Percentiles rank a stretch among this genome's conserved stretches.
phyloP scores from a whole-genome alignment of 2,329 filamentous ascomycete genomes.

The Dryadomyces quercus-mongolicae region DNA sequence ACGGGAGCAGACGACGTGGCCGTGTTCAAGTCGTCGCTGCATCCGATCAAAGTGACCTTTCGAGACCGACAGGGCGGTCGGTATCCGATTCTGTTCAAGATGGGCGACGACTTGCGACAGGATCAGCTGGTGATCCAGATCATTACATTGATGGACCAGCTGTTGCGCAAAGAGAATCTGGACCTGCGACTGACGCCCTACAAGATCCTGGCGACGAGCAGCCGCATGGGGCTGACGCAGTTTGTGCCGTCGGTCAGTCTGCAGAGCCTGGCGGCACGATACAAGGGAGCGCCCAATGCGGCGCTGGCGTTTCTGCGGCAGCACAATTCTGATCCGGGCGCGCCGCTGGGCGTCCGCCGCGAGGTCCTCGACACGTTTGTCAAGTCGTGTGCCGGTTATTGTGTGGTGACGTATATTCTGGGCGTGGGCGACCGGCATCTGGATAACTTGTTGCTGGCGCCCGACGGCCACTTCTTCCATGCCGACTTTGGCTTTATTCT shows the following conservation, averaged over 20 bases:
- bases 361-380: constrained; percentile 93
- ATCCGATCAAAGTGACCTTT: constrained; percentile 84
- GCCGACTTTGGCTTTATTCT: constrained; percentile 98
- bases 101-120: constrained; percentile 88
- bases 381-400: constrained; percentile 93
- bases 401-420: constrained; percentile 94
- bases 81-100: constrained; percentile 95
- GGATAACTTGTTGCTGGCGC: constrained; percentile 84
- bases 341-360: constrained; percentile 75
- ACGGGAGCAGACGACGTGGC: constrained; percentile 57
- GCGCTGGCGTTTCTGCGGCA: constrained; percentile 75
- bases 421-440: constrained; percentile 93
- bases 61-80: constrained; percentile 64
- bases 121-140: constrained; percentile 96
- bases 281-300: constrained; percentile 49
- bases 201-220: constrained; percentile 87
- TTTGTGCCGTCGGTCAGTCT: constrained; percentile 82
- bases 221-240: constrained; percentile 80
- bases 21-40: constrained; percentile 92
- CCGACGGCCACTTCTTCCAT: constrained; percentile 92
- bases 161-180: constrained; percentile 89
- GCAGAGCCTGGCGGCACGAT: constrained; percentile 72
- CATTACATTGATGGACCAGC: constrained; percentile 93
- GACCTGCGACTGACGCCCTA: constrained; percentile 93
- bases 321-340: constrained; percentile 77